phyloP scores from a whole-genome alignment of 2,329 filamentous ascomycete species.

The Stromatinia cepivora region DNA sequence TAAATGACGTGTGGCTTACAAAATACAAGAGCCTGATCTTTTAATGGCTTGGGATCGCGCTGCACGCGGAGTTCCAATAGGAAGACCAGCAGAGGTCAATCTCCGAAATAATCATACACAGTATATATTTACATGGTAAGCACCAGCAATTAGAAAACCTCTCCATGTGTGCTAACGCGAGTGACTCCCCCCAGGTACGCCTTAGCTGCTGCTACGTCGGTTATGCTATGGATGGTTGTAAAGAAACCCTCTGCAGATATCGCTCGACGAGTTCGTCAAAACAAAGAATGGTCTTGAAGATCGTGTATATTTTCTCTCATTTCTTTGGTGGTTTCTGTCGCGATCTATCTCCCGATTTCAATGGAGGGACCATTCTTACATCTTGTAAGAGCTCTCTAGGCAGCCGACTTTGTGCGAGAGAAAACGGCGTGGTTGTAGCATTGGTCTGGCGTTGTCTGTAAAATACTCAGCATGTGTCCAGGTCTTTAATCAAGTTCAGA shows the following conservation, averaged over 20 bases:
- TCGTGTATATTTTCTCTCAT: conserved; percentile 47
- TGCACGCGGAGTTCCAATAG: conserved; percentile 83
- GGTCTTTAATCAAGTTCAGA: background rate
- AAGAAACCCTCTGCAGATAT: conserved; percentile 79
- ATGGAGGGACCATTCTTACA: conserved; percentile 67
- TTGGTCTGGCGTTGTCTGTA: conserved; percentile 76
- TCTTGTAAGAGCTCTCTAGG: conserved; percentile 82
- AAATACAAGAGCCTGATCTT: conserved; percentile 68
- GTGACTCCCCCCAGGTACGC: conserved; percentile 66
- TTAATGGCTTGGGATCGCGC: conserved; percentile 74
- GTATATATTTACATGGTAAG: conserved; percentile 98
- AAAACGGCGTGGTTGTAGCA: conserved; percentile 72
- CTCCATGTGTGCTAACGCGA: background rate
- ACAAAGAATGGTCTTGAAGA: conserved; percentile 65
- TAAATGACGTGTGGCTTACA: background rate
- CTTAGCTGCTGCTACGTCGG: conserved; percentile 76
- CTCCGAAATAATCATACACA: conserved; percentile 95
- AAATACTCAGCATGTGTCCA: conserved; percentile 40
- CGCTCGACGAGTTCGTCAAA: conserved; percentile 72
- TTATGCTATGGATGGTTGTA: conserved; percentile 96
- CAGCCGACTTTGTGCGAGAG: conserved; percentile 78
- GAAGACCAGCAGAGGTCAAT: conserved; percentile 84
- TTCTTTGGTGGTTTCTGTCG: background rate
- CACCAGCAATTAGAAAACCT: conserved; percentile 25
- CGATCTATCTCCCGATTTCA: conserved; percentile 46